These are phyloP conservation scores for Alisma plantagoaquatica DNA, from an alignment of 106 monocot genomes.

Conservation along the genomic window DNA sequence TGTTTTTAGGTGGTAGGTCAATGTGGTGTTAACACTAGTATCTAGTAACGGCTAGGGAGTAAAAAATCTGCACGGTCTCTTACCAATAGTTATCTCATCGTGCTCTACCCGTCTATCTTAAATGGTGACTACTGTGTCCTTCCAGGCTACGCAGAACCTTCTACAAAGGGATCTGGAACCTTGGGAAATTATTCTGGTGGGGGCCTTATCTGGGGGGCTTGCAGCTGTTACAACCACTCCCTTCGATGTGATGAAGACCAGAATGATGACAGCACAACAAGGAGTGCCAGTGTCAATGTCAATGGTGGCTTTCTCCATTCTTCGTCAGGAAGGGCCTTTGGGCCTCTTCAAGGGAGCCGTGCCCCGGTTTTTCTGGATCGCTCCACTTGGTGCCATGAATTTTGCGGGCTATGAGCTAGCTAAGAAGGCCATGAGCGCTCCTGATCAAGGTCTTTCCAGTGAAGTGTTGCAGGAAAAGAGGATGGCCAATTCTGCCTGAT, in stretches of 20 bases:
- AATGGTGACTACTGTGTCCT: background rate
- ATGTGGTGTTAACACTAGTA: too few relatives aligned
- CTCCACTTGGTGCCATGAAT: conserved; percentile 98
- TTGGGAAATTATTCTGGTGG: conserved; percentile 79
- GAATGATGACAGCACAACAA: conserved; percentile 90
- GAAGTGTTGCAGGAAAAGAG: conserved; percentile 8
- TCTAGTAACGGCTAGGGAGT: background rate
- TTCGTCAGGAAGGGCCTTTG: conserved; percentile 72
- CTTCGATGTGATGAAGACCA: conserved; percentile 98
- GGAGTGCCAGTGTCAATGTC: conserved; percentile 73
- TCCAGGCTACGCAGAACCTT: conserved; percentile 62
- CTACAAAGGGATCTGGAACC: conserved; percentile 77
- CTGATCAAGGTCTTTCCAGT: background rate
- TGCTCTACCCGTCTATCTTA: too few relatives aligned
- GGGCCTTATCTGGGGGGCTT: conserved; percentile 87
- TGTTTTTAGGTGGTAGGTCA: too few relatives aligned
- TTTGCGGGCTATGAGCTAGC: conserved; percentile 98
- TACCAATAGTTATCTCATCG: background rate
- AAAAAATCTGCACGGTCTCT: background rate
- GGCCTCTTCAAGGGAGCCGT: conserved; percentile 97
- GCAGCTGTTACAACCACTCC: conserved; percentile 89
- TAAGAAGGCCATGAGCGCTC: conserved; percentile 75
- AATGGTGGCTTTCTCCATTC: conserved; percentile 78
- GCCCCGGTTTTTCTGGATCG: conserved; percentile 99
- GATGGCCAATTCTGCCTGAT: background rate